Conservation (phyloP, 345 rosid genomes). For the Pseudoturritis turrita region DNA sequence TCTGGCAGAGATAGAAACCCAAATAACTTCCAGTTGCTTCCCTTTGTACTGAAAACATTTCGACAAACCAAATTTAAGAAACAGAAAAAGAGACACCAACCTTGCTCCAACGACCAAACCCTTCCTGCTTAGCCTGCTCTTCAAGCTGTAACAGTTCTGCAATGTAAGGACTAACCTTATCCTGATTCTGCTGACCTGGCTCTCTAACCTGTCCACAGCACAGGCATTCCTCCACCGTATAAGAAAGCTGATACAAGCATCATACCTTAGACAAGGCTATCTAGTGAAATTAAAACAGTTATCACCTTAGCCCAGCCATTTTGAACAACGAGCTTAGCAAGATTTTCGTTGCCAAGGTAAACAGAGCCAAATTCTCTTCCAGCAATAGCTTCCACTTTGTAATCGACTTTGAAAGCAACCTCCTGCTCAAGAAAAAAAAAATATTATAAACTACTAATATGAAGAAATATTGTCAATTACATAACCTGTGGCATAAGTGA, state of each 20-base stretch:
- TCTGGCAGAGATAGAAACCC: neutral
- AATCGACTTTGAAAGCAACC: conserved; percentile 84
- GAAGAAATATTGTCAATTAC: neutral
- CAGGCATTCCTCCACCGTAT: neutral
- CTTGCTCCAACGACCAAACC: conserved; percentile 89
- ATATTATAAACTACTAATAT: neutral
- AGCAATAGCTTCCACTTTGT: conserved; percentile 56
- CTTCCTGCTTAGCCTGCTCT: conserved; percentile 78
- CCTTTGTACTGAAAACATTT: neutral
- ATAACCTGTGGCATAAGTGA: neutral
- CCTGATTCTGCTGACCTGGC: conserved; percentile 76
- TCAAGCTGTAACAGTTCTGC: conserved; percentile 56
- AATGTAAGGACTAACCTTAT: conserved; percentile 89
- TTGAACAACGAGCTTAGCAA: conserved; percentile 63
- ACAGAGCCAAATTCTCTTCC: conserved; percentile 93
- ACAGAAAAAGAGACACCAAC: conserved; percentile 33
- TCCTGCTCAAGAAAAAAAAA: conserved; percentile 45
- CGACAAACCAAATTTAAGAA: neutral
- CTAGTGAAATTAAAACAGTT: neutral
- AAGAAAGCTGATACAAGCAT: neutral
- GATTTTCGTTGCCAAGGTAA: conserved; percentile 76
- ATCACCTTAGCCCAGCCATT: conserved; percentile 95
- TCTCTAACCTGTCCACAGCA: conserved; percentile 63
- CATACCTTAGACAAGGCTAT: conserved; percentile 4
- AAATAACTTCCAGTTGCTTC: neutral